Conservation (phyloP, 805 yeast species). For the Candida pseudofarinosa region DNA sequence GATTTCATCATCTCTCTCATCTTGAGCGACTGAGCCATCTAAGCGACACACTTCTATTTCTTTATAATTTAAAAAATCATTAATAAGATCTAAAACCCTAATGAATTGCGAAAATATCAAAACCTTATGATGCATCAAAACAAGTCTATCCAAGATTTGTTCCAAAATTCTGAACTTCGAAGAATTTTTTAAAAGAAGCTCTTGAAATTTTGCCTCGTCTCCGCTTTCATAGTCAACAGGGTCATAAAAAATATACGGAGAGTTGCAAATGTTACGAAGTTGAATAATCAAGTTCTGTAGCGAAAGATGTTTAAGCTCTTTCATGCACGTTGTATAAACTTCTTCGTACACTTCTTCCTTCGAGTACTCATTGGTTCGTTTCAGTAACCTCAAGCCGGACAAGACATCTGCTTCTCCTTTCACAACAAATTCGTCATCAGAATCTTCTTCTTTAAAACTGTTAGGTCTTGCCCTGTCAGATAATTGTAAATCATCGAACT, state of each 20-base stretch:
- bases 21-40: slow-evolving; percentile 72
- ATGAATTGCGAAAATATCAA: slow-evolving; percentile 87
- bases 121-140: slow-evolving; percentile 57
- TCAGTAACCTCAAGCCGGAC: too few species aligned
- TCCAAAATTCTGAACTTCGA: slow-evolving; percentile 71
- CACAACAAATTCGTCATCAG: slow-evolving; percentile 27
- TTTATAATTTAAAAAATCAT: slow-evolving; percentile 63
- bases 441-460: slow-evolving; percentile 18
- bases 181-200: slow-evolving; percentile 46
- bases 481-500: slow-evolving; percentile 21
- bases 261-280: slow-evolving; percentile 75
- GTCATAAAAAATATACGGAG: slow-evolving; percentile 78
- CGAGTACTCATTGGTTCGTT: too few species aligned
- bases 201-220: slow-evolving; percentile 26
- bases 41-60: slow-evolving; percentile 51
- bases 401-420: too few species aligned
- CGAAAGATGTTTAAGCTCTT: slow-evolving; percentile 29
- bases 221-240: slow-evolving; percentile 52
- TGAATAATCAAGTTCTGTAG: slow-evolving; percentile 78
- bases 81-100: slow-evolving; percentile 71
- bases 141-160: slow-evolving; percentile 52
- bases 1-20: slow-evolving; percentile 62
- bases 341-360: neutral
- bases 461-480: slow-evolving; percentile 10
- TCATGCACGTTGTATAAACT: slow-evolving; percentile 8